Evolutionary conservation across 345 rosid genomes (phyloP), one percentile per base, ranked within the genome.

Genomic region (Carallia brachiata): DNA sequence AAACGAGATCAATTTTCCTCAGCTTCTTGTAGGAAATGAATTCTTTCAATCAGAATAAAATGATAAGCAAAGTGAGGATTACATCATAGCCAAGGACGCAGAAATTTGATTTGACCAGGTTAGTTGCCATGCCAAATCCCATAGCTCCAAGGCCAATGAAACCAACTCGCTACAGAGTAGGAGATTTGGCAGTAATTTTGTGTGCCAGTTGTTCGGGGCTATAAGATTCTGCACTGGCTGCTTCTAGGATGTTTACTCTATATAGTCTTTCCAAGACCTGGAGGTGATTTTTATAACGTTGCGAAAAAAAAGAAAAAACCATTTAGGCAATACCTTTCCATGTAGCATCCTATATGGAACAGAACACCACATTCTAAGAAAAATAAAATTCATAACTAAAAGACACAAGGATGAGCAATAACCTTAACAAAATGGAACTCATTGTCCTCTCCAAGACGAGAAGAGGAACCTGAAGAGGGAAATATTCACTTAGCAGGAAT

Each of bases 111-210:
- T 86, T 89, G 71, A 91, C 70, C 69, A 94, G 80, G 62, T 90
- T 86, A 60, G 90, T 77, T 78, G 98, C 98, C 98, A 93, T 91
- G 75, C 96, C 98, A 79, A 91, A 89, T 62, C 98, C 98, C 98
- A 93, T 93, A 82, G 96, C 98, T 73, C 98, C 98, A 62, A 94
- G 98, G 64, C 98, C 98, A 79, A 94, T 86, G 75, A 91, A 94
- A 73, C 97, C 98, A 69, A 94, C 75, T 77, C 80, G 82, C 55
- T 75, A 73, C 50, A 89, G 93, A 55, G 83, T 63, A 75, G 75
- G 78, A 68, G 91, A 87, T 70, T 79, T 79, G 74, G 83, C 61
- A 67, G 75, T 77, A 66, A 89, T 73, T 71, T 88, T 79, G 53
- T 76, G 59, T 39, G 96, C 97, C 63, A 91, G 77, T 65, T 88